These are phyloP conservation scores for Boletus albobrunnescens DNA, from an alignment of 1,284 basidiomycete species.

Conservation along the genomic window DNA sequence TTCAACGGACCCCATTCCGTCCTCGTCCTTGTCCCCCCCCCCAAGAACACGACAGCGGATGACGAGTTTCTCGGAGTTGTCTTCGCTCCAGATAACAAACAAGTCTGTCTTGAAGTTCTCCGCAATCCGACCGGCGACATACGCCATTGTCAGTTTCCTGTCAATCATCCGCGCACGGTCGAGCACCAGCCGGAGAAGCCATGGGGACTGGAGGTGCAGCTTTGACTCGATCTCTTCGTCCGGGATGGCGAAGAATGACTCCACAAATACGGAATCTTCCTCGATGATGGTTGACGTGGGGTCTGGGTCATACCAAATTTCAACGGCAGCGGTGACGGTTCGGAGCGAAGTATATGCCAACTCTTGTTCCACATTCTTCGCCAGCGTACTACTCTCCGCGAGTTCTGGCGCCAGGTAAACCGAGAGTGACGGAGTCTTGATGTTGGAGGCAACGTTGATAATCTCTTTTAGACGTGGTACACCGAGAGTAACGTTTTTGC, in stretches of 20 bases:
- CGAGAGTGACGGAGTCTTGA: conserved; percentile 94
- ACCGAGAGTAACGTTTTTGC: conserved; percentile 97
- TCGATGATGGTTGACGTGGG: conserved; percentile 92
- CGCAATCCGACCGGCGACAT: conserved; percentile 91
- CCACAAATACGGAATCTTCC: conserved; percentile 94
- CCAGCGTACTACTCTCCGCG: conserved; percentile 54
- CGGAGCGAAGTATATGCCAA: conserved; percentile 92
- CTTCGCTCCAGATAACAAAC: conserved; percentile 98
- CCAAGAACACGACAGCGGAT: conserved; percentile 95
- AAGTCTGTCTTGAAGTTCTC: conserved; percentile 95
- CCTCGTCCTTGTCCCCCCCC: conserved; percentile 87
- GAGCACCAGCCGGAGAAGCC: conserved; percentile 94
- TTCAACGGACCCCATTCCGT: conserved; percentile 71
- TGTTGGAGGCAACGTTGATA: conserved; percentile 97
- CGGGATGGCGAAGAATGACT: conserved; percentile 99
- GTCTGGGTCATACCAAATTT: conserved; percentile 98
- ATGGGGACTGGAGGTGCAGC: conserved; percentile 90
- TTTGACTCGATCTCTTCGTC: conserved; percentile 95
- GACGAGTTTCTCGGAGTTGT: conserved; percentile 96
- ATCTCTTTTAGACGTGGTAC: conserved; percentile 98
- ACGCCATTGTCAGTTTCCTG: conserved; percentile 92
- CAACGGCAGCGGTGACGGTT: conserved; percentile 92
- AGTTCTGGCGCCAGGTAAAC: conserved; percentile 83
- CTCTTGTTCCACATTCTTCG: conserved; percentile 90
- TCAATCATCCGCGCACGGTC: conserved; percentile 98